Conservation (phyloP, 2,329 filamentous ascomycete genomes). For the Phaeosphaeriaceae sp. region DNA sequence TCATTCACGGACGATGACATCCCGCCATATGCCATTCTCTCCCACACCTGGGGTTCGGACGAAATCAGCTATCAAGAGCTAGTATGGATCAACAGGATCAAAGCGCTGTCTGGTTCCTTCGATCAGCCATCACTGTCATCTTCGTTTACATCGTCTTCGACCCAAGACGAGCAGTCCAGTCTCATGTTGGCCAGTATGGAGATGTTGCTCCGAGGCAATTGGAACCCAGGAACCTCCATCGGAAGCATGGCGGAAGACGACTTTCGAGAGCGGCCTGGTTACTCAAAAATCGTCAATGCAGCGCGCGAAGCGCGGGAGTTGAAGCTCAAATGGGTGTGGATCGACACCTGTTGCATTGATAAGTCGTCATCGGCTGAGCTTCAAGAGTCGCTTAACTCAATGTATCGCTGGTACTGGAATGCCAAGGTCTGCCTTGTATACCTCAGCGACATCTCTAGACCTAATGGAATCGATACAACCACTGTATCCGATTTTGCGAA, state of each 20-base stretch:
- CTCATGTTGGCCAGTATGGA: slow-evolving; percentile 26
- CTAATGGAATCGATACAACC: slow-evolving; percentile 3
- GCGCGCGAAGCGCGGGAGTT: slow-evolving; percentile 16
- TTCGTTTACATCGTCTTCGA: slow-evolving; percentile 3
- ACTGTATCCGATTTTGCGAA: slow-evolving; percentile 21
- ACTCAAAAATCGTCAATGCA: slow-evolving; percentile 25
- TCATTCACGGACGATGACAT: slow-evolving; percentile 29
- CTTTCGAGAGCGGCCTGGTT: slow-evolving; percentile 22
- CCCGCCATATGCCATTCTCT: slow-evolving; percentile 31
- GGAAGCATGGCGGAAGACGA: slow-evolving; percentile 19
- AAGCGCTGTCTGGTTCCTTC: slow-evolving; percentile 8
- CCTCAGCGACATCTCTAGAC: slow-evolving; percentile 22
- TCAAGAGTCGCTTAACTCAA: slow-evolving; percentile 34
- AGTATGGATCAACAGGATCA: slow-evolving; percentile 22
- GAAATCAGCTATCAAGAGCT: slow-evolving; percentile 26
- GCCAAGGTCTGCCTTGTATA: slow-evolving; percentile 28
- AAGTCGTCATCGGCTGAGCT: slow-evolving; percentile 30
- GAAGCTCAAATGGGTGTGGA: slow-evolving; percentile 29
- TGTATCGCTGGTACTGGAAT: slow-evolving; percentile 34
- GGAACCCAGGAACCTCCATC: slow-evolving; percentile 1
- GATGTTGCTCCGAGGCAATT: slow-evolving; percentile 24
- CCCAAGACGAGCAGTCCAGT: slow-evolving; percentile 15
- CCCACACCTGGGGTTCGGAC: slow-evolving; percentile 28
- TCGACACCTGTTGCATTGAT: slow-evolving; percentile 36
- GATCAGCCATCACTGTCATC: slow-evolving; percentile 1